Percentiles rank a stretch among this genome's conserved stretches.
Conservation (phyloP, 31 red algal genomes). For the Endocladia muricata region DNA sequence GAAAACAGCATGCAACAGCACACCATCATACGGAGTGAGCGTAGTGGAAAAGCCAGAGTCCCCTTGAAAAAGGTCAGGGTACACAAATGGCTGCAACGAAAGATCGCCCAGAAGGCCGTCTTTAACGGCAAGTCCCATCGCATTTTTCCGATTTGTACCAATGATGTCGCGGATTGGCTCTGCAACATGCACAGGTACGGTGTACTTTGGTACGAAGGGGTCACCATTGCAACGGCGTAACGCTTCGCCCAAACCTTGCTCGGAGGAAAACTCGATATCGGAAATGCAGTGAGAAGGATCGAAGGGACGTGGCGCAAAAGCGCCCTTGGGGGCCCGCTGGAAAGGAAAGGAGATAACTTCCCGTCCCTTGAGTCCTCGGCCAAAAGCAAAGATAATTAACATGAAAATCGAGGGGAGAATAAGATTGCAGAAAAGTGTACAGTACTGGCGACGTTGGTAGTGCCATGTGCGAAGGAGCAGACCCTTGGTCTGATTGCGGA, state of each 20-base stretch:
- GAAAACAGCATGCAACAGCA: slow-evolving; percentile 54
- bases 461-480: slow-evolving; percentile 74
- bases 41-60: slow-evolving; percentile 14
- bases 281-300: slow-evolving; percentile 31
- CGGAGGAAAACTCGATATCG: neutral
- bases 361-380: slow-evolving; percentile 8
- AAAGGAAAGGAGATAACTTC: slow-evolving; percentile 39
- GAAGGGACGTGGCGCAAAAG: slow-evolving; percentile 59
- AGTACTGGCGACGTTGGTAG: slow-evolving; percentile 68
- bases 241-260: neutral
- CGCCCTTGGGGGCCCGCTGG: slow-evolving; percentile 40
- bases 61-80: slow-evolving; percentile 24
- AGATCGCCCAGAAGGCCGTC: slow-evolving; percentile 27
- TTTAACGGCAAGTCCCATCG: neutral
- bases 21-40: slow-evolving; percentile 71
- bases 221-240: neutral
- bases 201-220: slow-evolving; percentile 23
- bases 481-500: slow-evolving; percentile 65
- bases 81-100: slow-evolving; percentile 44
- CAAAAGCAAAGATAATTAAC: slow-evolving; percentile 40
- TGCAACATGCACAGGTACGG: slow-evolving; percentile 31
- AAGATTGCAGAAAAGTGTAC: slow-evolving; percentile 68
- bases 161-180: neutral
- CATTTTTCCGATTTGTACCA: neutral
- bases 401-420: slow-evolving; percentile 64